A percentile compares a stretch with the other conserved stretches of the same genome.
Evolutionary conservation across 129 eudicot genomes (phyloP).

Genomic region (Dittrichia graveolens): DNA sequence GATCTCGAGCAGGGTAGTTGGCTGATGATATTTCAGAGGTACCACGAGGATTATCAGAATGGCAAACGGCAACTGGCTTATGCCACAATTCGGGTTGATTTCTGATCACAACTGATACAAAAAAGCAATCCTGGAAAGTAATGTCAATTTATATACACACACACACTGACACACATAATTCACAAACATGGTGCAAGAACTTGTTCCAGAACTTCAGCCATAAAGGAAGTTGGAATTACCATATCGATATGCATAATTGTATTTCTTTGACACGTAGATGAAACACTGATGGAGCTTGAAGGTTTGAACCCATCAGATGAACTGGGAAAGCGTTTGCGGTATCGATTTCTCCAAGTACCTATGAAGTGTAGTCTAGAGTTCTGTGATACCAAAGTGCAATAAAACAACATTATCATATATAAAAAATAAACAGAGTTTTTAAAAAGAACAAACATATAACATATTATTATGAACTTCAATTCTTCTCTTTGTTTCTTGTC

Average conservation of each 20-base stretch:
- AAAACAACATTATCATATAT: constrained; percentile 14
- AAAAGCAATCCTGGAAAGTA: constrained; percentile 83
- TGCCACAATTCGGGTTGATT: constrained; percentile 66
- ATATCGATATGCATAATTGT: constrained; percentile 78
- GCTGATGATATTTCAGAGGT: constrained; percentile 98
- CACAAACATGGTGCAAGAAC: not conserved
- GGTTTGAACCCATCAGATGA: constrained; percentile 40
- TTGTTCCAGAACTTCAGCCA: not conserved
- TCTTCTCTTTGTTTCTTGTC: not conserved
- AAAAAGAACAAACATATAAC: not conserved
- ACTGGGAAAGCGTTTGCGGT: constrained; percentile 72
- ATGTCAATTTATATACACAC: not conserved
- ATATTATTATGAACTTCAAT: not conserved
- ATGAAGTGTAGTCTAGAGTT: constrained; percentile 94
- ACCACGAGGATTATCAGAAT: constrained; percentile 93
- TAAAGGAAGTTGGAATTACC: constrained; percentile 44
- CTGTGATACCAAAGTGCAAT: constrained; percentile 43
- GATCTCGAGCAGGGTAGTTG: constrained; percentile 86
- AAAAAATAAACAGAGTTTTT: not conserved
- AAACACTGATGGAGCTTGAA: constrained; percentile 41
- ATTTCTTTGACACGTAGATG: constrained; percentile 41
- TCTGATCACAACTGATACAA: constrained; percentile 84
- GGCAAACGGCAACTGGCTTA: constrained; percentile 97
- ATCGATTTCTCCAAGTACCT: constrained; percentile 96
- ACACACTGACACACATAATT: not conserved